A percentile compares a stretch with the other conserved stretches of the same genome.
These are phyloP conservation scores for Epichloe gansuensis DNA, from an alignment of 2,329 filamentous ascomycete species.

Conservation along the genomic window DNA sequence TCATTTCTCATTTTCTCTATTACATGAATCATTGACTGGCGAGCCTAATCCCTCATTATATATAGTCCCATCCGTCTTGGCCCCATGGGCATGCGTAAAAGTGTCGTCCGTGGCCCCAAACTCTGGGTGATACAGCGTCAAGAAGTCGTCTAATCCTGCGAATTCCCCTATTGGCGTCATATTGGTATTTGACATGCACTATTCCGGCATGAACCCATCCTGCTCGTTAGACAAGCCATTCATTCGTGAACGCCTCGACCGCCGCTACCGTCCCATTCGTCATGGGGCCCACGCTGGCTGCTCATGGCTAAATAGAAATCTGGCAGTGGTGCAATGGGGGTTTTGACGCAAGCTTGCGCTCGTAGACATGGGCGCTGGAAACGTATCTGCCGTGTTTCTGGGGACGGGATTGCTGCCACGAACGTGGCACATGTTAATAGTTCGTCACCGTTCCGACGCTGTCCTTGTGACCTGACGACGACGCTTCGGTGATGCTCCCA, in stretches of 20 bases:
- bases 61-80: neutral
- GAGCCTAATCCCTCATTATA: neutral
- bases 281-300: too few relatives aligned
- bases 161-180: slow-evolving; percentile 16
- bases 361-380: too few relatives aligned
- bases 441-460: too few relatives aligned
- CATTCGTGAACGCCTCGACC: slow-evolving; percentile 18
- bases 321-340: too few relatives aligned
- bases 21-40: too few relatives aligned
- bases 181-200: slow-evolving; percentile 11
- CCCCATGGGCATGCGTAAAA: neutral
- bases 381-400: too few relatives aligned
- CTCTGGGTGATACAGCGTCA: slow-evolving; percentile 13
- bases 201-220: slow-evolving; percentile 12
- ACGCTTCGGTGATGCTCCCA: too few relatives aligned
- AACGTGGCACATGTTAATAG: too few relatives aligned
- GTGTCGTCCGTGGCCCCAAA: slow-evolving; percentile 4
- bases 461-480: too few relatives aligned
- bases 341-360: too few relatives aligned
- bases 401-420: too few relatives aligned
- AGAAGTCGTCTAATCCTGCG: slow-evolving; percentile 3
- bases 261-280: neutral
- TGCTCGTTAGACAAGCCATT: slow-evolving; percentile 15
- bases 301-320: too few relatives aligned
- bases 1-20: neutral